These are phyloP conservation scores for Claviceps humidiphila DNA, from an alignment of 2,329 filamentous ascomycete species.

Conservation along the genomic window DNA sequence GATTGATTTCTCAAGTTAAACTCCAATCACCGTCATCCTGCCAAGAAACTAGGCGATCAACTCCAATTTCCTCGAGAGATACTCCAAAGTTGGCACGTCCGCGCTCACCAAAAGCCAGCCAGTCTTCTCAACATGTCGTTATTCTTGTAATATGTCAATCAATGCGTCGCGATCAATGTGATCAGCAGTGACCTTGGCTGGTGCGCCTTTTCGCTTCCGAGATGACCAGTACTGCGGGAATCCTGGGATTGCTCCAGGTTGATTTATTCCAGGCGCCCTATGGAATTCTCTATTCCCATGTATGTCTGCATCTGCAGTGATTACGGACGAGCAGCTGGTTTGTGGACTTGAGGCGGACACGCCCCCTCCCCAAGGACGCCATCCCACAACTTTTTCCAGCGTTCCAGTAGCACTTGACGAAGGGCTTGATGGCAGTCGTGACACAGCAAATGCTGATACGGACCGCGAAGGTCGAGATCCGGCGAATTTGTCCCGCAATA, in stretches of 20 bases:
- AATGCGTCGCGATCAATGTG: slow-evolving; percentile 47
- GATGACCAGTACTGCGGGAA: slow-evolving; percentile 46
- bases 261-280: slow-evolving; percentile 63
- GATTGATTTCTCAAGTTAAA: not conserved
- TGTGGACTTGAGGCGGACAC: slow-evolving; percentile 5
- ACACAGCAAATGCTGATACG: slow-evolving; percentile 19
- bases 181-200: slow-evolving; percentile 44
- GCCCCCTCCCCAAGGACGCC: slow-evolving; percentile 32
- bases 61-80: too few species aligned
- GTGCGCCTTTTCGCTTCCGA: slow-evolving; percentile 36
- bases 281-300: slow-evolving; percentile 23
- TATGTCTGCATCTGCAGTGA: not conserved
- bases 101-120: not conserved
- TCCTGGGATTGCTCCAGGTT: slow-evolving; percentile 60
- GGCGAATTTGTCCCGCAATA: slow-evolving; percentile 43
- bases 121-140: not conserved
- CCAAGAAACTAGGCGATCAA: not conserved
- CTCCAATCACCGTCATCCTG: not conserved
- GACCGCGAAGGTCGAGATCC: slow-evolving; percentile 22
- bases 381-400: slow-evolving; percentile 33
- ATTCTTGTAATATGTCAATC: slow-evolving; percentile 38
- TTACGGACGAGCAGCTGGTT: slow-evolving; percentile 6
- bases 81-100: not conserved
- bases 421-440: slow-evolving; percentile 15
- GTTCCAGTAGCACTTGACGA: slow-evolving; percentile 13